Evolutionary conservation across 179 eudicot species (phyloP), one percentile per base, ranked within the genome.

Genomic region (Beta lomatogona): DNA sequence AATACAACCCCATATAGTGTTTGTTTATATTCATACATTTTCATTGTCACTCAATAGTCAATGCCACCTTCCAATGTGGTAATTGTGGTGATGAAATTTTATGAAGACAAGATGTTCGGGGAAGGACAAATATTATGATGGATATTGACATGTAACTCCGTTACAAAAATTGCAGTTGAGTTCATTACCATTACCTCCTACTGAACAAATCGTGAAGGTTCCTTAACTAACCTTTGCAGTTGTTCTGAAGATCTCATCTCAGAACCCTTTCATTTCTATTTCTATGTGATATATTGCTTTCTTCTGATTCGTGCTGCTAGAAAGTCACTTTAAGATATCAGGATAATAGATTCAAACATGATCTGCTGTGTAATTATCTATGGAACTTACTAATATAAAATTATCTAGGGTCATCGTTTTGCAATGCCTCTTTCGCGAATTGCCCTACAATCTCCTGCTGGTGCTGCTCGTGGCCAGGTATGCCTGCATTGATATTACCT

Each of bases 381-480:
- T 70, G 52, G 52, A 44, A 64, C 36, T 4, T 21, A 50, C 46
- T 45, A 13, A 18, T 36, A 46, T 60, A 1, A 54, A 55, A 19
- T 46, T 77, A 61, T 14, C 86, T 65, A 94, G 97, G 98, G 98
- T 52, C 84, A 86, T 75, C 95, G 97, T 15, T 83, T 65, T 72
- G 91, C 93, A 75, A 87, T 91, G 93, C 98, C 97, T 46, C 92
- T 88, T 57, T 90, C 97, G 81, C 88, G 89, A 78, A 85, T 95
- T 73, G 90, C 91, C 13, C 82, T 95, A 45, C 90, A 89, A 83
- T 82, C 97, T 76, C 97, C 95, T 68, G 95, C 91, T 73, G 97
- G 97, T 71, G 88, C 90, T 85, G 95, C 93, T 80, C 88, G 89
- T 84, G 98, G 98, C 77, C 92, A 89, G 93, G 97, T 93, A 81